Base-by-base conservation (phyloP, 2,329 filamentous ascomycete genomes). In the Aspergillus fijiensis region DNA sequence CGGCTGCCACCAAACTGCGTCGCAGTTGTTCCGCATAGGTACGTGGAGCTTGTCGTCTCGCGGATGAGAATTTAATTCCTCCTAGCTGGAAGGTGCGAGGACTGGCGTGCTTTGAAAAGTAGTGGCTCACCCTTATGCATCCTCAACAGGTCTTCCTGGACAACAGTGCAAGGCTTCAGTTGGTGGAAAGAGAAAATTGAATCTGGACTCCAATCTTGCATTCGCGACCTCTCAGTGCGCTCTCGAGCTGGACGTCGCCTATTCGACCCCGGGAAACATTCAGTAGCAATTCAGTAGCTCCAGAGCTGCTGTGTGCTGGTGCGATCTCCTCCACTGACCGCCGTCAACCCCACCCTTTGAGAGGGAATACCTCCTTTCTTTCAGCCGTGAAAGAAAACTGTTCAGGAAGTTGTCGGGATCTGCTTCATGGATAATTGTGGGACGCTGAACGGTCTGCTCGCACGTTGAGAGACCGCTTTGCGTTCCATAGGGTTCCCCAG, bases 401-500 rank as follows among this genome's bases (percentile, higher is more conserved):
- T 14, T 27, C 53, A 45, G 58, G 16, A 45, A 63, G 64, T 66
- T 71, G 64, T 59, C 53, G 57, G 63, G 63, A 60, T 60, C 60
- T 53, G 45, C 63, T 72, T 71, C 66, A 80, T 79, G 77, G 76
- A 75, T 70, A 73, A 72, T 74, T 78, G 77, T 80, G 79, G 79
- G 77, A 80, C 77, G 78, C 78, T 65, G 69, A 79, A 79, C 76
- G 77, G 77, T 80, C 77, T 76, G 69, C 79, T 81, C 79, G 71
- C 68, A 69, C 62, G 67, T 61, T 77, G 79, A 80, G 79, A 80
- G 78, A 75, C 77, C 76, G 76, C 74, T 79, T 80, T 79, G 79
- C 79, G 78, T 81, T 81, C 78, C 78, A 80, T 80, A 74, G 76
- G 78, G 74, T 77, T 77, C 77, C 75, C 74, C 76, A 77, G 75